phyloP scores from a whole-genome alignment of 495 filamentous ascomycete species.

The Neurospora sp. region DNA sequence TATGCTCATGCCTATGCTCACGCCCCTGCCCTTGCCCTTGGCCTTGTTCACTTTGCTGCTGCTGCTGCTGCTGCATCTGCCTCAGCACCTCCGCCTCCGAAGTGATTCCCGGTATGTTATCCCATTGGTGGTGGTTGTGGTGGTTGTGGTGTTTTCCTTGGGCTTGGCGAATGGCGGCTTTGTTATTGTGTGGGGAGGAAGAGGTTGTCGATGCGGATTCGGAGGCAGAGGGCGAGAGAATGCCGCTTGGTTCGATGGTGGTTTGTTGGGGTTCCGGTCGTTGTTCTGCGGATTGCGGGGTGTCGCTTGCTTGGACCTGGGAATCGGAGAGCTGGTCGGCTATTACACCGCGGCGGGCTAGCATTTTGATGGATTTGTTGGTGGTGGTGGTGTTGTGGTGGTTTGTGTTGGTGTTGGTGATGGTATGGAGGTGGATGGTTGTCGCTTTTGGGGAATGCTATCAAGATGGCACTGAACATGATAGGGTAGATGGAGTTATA shows the following conservation, averaged over 20 bases:
- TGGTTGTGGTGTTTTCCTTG: background rate
- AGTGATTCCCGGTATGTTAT: background rate
- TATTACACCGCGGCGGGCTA: background rate
- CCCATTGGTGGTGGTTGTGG: background rate
- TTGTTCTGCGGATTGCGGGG: background rate
- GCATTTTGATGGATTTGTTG: background rate
- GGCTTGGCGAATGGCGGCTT: rapidly evolving
- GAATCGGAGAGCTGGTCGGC: background rate
- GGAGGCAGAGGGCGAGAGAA: background rate
- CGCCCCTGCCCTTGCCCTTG: background rate
- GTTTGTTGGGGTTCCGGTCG: background rate
- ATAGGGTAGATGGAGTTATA: too few species aligned
- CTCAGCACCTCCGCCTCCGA: background rate
- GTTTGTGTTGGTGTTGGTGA: background rate
- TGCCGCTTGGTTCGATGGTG: background rate
- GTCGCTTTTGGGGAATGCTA: background rate
- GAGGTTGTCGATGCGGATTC: background rate
- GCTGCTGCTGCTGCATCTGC: background rate
- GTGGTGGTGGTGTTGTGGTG: background rate
- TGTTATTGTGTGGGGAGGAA: background rate
- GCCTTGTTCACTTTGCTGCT: background rate
- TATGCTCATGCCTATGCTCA: too few species aligned
- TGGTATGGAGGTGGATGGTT: background rate
- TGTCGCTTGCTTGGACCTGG: background rate
- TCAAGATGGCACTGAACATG: too few species aligned